phyloP scores from a whole-genome alignment of 768 basidiomycete genomes.

The Lactarius sanguifluus region DNA sequence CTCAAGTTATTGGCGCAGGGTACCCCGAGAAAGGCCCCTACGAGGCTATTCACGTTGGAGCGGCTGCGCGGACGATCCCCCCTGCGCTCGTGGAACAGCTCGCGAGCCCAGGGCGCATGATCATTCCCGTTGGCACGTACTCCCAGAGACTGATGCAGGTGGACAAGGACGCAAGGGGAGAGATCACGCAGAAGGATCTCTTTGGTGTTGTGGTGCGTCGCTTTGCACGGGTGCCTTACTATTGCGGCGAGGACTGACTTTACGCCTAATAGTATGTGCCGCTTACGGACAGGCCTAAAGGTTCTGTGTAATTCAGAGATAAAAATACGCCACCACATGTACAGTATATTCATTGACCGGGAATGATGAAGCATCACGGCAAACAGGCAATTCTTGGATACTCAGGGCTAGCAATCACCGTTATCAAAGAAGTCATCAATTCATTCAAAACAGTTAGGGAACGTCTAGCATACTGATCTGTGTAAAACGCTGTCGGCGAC shows the following conservation, averaged over 20 bases:
- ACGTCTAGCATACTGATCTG: not conserved
- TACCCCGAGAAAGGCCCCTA: slow-evolving; percentile 32
- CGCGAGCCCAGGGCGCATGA: slow-evolving; percentile 76
- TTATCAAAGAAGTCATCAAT: not conserved
- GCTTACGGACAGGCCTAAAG: slow-evolving; percentile 49
- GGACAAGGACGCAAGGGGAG: slow-evolving; percentile 74
- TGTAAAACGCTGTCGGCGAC: not conserved
- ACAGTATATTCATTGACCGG: not conserved
- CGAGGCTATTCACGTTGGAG: slow-evolving; percentile 89
- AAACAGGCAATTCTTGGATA: not conserved
- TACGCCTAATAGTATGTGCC: slow-evolving; percentile 60
- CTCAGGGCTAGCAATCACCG: not conserved
- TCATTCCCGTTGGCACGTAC: slow-evolving; percentile 78
- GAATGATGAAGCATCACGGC: not conserved
- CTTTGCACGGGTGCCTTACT: not conserved
- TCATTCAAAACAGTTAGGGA: not conserved
- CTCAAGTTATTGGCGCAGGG: slow-evolving; percentile 20
- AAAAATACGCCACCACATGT: not conserved
- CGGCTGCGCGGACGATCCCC: slow-evolving; percentile 79
- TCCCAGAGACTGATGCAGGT: slow-evolving; percentile 67
- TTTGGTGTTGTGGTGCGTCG: slow-evolving; percentile 79
- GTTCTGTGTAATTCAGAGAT: not conserved
- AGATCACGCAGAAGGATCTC: slow-evolving; percentile 58
- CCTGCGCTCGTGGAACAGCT: slow-evolving; percentile 74
- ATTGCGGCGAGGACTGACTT: not conserved